Base-by-base conservation (phyloP, 495 filamentous ascomycete genomes). In the Aspergillus haitiensis region DNA sequence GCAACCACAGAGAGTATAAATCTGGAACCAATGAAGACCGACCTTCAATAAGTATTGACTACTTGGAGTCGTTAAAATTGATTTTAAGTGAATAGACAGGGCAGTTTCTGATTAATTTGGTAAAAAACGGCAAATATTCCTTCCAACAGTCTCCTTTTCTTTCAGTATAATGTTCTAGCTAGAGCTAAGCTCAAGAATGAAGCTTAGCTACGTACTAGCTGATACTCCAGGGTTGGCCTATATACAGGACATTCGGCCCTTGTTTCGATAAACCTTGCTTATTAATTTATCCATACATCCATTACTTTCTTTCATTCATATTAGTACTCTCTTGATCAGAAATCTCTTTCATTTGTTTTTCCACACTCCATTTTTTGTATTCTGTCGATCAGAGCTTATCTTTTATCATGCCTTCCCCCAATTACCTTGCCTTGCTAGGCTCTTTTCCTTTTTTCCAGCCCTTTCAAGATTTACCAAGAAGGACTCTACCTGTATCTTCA, bases 401-500 rank as follows among this genome's bases (percentile, higher is more conserved):
- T 16, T 10, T 52, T 50, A 40, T 51, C 59, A 68, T 68, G 66
- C 62, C 59, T 52, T 67, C 61, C 45, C 54, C 65, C 48, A 57
- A 65, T n/a, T 59, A 53, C 46, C 63, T 65, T 48, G 56, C 55
- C 36, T 46, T 65, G 45, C 59, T 56, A 32, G 67, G 65, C 27
- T 40, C 72, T 39, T 60, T 67, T 67, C 31, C 42, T 69, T 12
- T 64, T 62, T 53, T 62, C 32, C 71, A n/a, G 66, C 72, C 42
- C 60, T 70, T 42, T 61, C 58, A 3, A 45, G 31, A 55, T 65
- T 11, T 68, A 72, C 39, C 31, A 74, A 18, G 68, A 68, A 67
- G 21, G 67, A 70, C 11, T 68, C 69, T 10, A 67, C 66, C 32
- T 84, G 81, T 66, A 84, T 81, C 46, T 84, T 83, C 65, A 79